Base-by-base conservation (phyloP, 352 stramenopile genomes). In the Phytopythium montanum region DNA sequence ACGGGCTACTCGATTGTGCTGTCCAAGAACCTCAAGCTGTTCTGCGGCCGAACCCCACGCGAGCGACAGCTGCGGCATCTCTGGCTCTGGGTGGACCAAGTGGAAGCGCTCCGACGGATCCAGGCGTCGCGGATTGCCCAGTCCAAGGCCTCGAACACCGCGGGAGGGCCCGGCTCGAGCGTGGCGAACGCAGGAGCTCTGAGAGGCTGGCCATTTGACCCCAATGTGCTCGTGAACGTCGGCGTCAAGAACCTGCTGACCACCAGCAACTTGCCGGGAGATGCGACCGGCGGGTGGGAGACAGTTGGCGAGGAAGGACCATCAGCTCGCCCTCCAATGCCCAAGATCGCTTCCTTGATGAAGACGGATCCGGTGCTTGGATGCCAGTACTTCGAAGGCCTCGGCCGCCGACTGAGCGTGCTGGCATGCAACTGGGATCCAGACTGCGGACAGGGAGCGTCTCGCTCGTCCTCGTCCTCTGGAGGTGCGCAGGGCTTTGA, bases 61-160 rank as follows among this genome's bases (percentile, higher is more conserved):
- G 67, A 79, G 31, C 78, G 78, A 3, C 71, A 89, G 49, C 59
- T 93, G 39, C 75, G 72, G 2, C 74, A 76, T 54, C 64, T 95
- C 19, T 95, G 86, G 86, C 52, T 80, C n/a, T 95, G 86, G 86
- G 79, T 95, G 9, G 81, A 95, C 41, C 86, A 95, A 70, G 77
- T 90, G 12, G 86, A 95, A 55, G 66, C 76, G 2, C 62, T 95
- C 31, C 80, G 84, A 21, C 76, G 81, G n/a, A 74, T 81, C 36
- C 79, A 78, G 61, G 78, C 73, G 39, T 77, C 81, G 3, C 72
- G 76, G 6, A 59, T 89, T 26, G 75, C 85, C 0, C 76, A 87
- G 39, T 71, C 63, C 9, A 69, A 62, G 26, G 56, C 60, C 33
- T 56, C 59, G 7, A 77, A 36, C 45, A 67, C 64, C 55, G 68